These are phyloP conservation scores for Xerocomellus intermedius DNA, from an alignment of 768 basidiomycete genomes.

Conservation along the genomic window DNA sequence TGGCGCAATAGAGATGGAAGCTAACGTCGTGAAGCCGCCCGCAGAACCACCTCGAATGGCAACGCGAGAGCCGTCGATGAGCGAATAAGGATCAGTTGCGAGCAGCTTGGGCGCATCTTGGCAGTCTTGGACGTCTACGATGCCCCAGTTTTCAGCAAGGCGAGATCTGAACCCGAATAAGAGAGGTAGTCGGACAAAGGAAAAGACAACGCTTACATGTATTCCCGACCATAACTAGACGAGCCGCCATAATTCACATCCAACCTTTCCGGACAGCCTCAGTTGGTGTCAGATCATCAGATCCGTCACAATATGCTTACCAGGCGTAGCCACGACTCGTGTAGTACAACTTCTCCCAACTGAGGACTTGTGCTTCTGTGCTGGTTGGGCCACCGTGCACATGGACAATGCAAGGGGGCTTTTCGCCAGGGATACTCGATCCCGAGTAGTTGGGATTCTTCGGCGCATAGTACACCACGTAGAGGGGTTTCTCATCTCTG, in stretches of 20 bases:
- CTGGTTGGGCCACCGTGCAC: slow-evolving; percentile 75
- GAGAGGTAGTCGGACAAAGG: background rate
- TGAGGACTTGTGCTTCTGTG: slow-evolving; percentile 44
- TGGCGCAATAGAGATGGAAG: slow-evolving; percentile 41
- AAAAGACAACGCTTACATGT: slow-evolving; percentile 39
- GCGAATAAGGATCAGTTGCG: slow-evolving; percentile 42
- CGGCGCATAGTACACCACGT: slow-evolving; percentile 68
- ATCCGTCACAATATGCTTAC: slow-evolving; percentile 34
- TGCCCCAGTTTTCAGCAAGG: slow-evolving; percentile 67
- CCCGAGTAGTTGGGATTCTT: slow-evolving; percentile 59
- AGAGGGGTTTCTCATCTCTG: slow-evolving; percentile 40
- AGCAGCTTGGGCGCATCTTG: slow-evolving; percentile 52
- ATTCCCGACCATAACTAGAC: slow-evolving; percentile 67
- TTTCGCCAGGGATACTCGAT: slow-evolving; percentile 45
- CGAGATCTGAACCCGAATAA: slow-evolving; percentile 37
- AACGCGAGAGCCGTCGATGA: slow-evolving; percentile 62
- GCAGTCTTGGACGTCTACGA: slow-evolving; percentile 70
- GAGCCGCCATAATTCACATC: slow-evolving; percentile 81
- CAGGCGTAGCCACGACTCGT: slow-evolving; percentile 75
- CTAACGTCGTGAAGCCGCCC: slow-evolving; percentile 70
- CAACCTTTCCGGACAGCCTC: slow-evolving; percentile 39
- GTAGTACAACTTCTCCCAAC: slow-evolving; percentile 59
- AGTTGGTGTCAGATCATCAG: background rate
- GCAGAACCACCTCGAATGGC: slow-evolving; percentile 73
- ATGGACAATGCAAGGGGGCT: slow-evolving; percentile 64